A percentile compares a stretch with the other conserved stretches of the same genome.
These are phyloP conservation scores for Hippophae tibetana DNA, from an alignment of 306 rosid genomes.

Conservation along the genomic window DNA sequence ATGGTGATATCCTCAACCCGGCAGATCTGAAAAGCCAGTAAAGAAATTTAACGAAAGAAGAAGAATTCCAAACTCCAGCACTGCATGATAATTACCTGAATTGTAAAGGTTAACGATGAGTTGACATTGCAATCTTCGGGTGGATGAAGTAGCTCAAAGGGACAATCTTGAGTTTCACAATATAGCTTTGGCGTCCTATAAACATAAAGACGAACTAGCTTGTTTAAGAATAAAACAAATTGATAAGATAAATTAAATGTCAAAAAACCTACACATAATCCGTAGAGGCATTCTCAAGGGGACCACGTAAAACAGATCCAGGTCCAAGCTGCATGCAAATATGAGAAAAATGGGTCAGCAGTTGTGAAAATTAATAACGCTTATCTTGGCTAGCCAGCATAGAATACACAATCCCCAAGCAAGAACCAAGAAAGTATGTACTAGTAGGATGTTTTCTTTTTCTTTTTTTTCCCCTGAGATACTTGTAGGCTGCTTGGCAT, in stretches of 20 bases:
- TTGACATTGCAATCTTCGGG: conserved; percentile 99
- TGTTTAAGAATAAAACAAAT: conserved; percentile 1
- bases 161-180: conserved; percentile 67
- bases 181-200: conserved; percentile 79
- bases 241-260: conserved; percentile 15
- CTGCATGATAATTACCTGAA: conserved; percentile 52
- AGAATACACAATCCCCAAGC: too few relatives aligned
- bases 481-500: too few relatives aligned
- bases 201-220: conserved; percentile 20
- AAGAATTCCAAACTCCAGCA: conserved; percentile 13
- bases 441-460: too few relatives aligned
- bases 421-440: too few relatives aligned
- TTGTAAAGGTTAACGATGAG: conserved; percentile 84
- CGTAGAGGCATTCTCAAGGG: conserved; percentile 73
- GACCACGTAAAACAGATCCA: conserved; percentile 92
- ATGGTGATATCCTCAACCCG: conserved; percentile 86
- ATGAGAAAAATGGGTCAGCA: conserved; percentile 19
- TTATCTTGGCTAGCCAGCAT: too few relatives aligned
- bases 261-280: conserved; percentile 58
- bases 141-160: conserved; percentile 70
- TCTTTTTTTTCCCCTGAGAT: too few relatives aligned
- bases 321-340: conserved; percentile 67
- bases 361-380: neutral
- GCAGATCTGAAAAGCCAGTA: conserved; percentile 58
- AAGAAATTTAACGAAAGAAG: conserved; percentile 22